phyloP scores from a whole-genome alignment of 495 filamentous ascomycete genomes.

The Neurospora terricola region DNA sequence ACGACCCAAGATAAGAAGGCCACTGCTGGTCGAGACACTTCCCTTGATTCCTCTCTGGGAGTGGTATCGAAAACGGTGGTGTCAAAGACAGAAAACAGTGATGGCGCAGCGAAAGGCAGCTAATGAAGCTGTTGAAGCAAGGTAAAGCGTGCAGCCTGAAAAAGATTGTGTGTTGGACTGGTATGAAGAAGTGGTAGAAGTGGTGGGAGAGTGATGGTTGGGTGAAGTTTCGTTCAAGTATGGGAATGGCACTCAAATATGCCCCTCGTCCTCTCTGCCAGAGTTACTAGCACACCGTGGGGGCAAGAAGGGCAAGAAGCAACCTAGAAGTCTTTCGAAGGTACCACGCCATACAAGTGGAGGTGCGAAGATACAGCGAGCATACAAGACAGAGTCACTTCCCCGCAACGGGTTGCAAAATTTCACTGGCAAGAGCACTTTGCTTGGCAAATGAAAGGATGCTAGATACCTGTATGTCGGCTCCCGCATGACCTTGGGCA shows the following conservation, averaged over 20 bases:
- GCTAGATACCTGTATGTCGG: background rate
- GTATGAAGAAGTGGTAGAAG: background rate
- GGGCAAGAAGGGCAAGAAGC: background rate
- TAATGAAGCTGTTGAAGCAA: background rate
- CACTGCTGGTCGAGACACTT: slow-evolving; percentile 15
- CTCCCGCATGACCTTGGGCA: background rate
- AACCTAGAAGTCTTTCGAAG: background rate
- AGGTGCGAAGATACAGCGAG: background rate
- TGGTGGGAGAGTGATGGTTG: background rate
- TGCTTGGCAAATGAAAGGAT: background rate
- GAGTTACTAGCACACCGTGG: background rate
- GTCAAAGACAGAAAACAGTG: background rate
- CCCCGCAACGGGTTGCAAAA: background rate
- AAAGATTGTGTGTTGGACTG: background rate
- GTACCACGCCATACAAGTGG: background rate
- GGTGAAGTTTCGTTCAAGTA: background rate
- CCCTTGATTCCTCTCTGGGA: slow-evolving; percentile 11
- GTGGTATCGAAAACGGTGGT: background rate
- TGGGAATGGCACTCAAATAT: background rate
- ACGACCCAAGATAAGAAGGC: slow-evolving; percentile 18
- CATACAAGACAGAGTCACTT: background rate
- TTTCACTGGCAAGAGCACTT: background rate
- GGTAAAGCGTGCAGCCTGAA: background rate
- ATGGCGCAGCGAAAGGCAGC: background rate
- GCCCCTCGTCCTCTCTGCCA: background rate